Percentiles rank a stretch among this genome's conserved stretches.
phyloP scores from a whole-genome alignment of 192 early-diverging fungal species.

The Coemansia sp. region DNA sequence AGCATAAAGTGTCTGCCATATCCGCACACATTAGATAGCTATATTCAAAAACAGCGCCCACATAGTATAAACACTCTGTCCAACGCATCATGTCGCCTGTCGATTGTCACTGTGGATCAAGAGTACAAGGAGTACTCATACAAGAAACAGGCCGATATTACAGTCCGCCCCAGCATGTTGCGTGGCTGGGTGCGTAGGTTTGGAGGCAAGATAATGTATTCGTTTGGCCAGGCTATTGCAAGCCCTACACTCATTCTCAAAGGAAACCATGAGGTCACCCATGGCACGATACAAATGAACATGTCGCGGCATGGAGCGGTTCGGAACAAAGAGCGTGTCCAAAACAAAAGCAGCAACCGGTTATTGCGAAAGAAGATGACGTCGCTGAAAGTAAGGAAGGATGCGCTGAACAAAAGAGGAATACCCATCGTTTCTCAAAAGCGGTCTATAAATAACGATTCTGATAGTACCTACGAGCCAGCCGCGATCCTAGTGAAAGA shows the following conservation, averaged over 20 bases:
- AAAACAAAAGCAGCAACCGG: background rate
- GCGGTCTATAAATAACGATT: background rate
- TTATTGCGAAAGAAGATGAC: constrained; percentile 5
- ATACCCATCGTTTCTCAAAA: background rate
- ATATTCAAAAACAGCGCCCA: constrained; percentile 32
- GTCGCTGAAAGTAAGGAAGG: background rate
- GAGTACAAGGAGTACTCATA: constrained; percentile 48
- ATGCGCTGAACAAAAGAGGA: background rate
- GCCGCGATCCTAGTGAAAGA: background rate
- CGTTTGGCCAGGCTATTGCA: constrained; percentile 48
- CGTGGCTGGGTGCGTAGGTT: constrained; percentile 45
- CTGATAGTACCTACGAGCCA: background rate
- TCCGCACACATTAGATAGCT: constrained; percentile 43
- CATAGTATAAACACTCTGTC: constrained; percentile 22
- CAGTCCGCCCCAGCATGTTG: constrained; percentile 39
- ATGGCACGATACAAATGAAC: constrained; percentile 48
- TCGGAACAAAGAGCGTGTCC: background rate
- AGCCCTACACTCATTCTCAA: constrained; percentile 44
- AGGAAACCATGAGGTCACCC: constrained; percentile 48
- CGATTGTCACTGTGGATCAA: constrained; percentile 37
- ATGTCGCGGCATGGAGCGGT: constrained; percentile 24
- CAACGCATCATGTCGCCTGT: constrained; percentile 38
- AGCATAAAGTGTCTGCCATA: constrained; percentile 28
- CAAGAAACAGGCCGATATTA: constrained; percentile 33
- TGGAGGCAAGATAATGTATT: constrained; percentile 49